Evolutionary conservation across 1,284 basidiomycete genomes (phyloP).

Genomic region (Ceratorhiza oryzae-sativae): DNA sequence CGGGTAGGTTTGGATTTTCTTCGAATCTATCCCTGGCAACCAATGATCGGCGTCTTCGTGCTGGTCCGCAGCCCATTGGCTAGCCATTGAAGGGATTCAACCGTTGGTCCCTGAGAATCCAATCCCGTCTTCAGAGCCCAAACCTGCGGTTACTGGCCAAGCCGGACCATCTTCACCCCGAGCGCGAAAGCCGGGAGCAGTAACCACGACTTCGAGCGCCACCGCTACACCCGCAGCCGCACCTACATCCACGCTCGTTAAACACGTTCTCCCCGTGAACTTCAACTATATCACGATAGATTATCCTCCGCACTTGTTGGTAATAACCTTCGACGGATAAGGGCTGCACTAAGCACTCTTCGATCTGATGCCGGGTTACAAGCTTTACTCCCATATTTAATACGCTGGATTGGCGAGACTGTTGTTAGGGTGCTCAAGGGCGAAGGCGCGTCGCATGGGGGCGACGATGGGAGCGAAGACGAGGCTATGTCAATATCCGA

Average conservation of each 20-base stretch:
- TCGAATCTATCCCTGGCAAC: not conserved
- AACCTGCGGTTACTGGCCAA: conserved; percentile 24
- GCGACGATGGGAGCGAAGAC: conserved; percentile 54
- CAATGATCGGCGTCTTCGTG: conserved; percentile 38
- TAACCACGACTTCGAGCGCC: conserved; percentile 52
- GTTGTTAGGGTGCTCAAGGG: conserved; percentile 69
- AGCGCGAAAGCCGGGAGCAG: conserved; percentile 46
- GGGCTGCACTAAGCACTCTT: conserved; percentile 89
- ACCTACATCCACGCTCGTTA: conserved; percentile 71
- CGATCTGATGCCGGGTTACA: conserved; percentile 91
- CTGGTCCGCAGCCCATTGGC: conserved; percentile 77
- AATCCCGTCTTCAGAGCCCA: conserved; percentile 53
- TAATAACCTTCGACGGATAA: conserved; percentile 62
- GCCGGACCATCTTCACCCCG: conserved; percentile 45
- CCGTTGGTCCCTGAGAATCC: conserved; percentile 97
- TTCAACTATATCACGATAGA: conserved; percentile 94
- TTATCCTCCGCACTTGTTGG: conserved; percentile 84
- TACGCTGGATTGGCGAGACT: conserved; percentile 93
- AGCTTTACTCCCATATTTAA: conserved; percentile 92
- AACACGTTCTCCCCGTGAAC: conserved; percentile 93
- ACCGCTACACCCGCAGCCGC: conserved; percentile 44
- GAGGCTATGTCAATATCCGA: conserved; percentile 51
- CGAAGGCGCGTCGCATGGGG: conserved; percentile 14
- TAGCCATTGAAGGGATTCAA: conserved; percentile 97
- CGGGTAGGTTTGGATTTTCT: conserved; percentile 48